A percentile compares a stretch with the other conserved stretches of the same genome.
Conservation (phyloP, 2,329 filamentous ascomycete genomes). For the Daldinia sp. region DNA sequence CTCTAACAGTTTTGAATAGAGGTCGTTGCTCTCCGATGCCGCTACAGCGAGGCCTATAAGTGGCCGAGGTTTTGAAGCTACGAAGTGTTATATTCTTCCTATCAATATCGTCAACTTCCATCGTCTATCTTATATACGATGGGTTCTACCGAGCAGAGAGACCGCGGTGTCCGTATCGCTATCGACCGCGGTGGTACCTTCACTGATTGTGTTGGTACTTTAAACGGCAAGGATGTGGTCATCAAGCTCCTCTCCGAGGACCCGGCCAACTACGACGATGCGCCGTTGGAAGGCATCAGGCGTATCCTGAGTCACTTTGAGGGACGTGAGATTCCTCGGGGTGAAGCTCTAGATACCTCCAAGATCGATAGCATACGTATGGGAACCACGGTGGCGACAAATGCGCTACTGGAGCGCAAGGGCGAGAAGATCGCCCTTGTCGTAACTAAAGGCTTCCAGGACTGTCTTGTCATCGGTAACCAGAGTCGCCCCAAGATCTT, state of each 20-base stretch:
- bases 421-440: constrained; percentile 88
- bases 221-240: constrained; percentile 77
- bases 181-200: constrained; percentile 88
- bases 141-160: constrained; percentile 46
- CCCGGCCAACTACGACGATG: constrained; percentile 88
- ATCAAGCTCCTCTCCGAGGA: constrained; percentile 92
- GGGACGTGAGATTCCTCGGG: constrained; percentile 77
- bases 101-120: background rate
- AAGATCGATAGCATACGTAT: constrained; percentile 91
- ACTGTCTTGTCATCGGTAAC: constrained; percentile 89
- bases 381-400: constrained; percentile 95
- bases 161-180: constrained; percentile 75
- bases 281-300: constrained; percentile 88
- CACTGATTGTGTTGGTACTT: constrained; percentile 89
- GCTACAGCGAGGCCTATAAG: background rate
- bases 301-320: constrained; percentile 83
- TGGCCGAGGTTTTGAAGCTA: background rate
- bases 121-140: constrained; percentile 42
- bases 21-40: background rate
- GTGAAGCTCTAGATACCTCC: constrained; percentile 80
- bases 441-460: constrained; percentile 86
- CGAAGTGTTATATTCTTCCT: background rate
- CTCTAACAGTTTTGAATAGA: background rate
- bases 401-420: constrained; percentile 88
- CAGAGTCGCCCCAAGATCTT: constrained; percentile 91